Percentiles rank a stretch among this genome's conserved stretches.
Evolutionary conservation across 2,329 filamentous ascomycete genomes (phyloP).

Genomic region (Aspergillus sp.): DNA sequence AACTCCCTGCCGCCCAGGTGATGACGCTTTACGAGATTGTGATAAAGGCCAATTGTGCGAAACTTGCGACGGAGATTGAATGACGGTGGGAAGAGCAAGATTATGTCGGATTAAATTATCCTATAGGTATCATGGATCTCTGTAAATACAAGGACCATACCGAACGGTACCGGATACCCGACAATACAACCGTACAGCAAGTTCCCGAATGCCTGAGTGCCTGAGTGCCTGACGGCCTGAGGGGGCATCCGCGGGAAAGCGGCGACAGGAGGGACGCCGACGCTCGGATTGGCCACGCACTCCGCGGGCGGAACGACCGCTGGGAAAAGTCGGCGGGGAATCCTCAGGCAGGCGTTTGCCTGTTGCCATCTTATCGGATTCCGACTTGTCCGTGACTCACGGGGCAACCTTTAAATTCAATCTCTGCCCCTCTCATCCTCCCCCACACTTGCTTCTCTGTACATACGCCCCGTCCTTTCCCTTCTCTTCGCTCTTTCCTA

Average conservation of each 20-base stretch:
- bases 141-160: too few relatives aligned
- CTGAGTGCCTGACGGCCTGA: too few relatives aligned
- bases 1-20: too few relatives aligned
- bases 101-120: too few relatives aligned
- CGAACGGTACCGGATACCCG: neutral
- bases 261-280: conserved; percentile 9
- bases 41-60: too few relatives aligned
- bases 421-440: conserved; percentile 4
- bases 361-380: conserved; percentile 21
- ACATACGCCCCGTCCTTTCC: neutral
- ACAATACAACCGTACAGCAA: neutral
- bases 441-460: conserved; percentile 1
- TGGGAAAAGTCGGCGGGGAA: conserved; percentile 21
- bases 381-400: conserved; percentile 8
- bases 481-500: too few relatives aligned
- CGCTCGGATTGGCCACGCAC: conserved; percentile 10
- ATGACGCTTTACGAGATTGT: too few relatives aligned
- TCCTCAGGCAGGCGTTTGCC: neutral
- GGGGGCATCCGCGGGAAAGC: conserved; percentile 1
- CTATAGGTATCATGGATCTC: too few relatives aligned
- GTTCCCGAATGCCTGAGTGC: neutral
- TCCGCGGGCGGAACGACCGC: conserved; percentile 9
- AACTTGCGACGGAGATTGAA: too few relatives aligned
- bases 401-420: conserved; percentile 11
- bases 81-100: too few relatives aligned